Evolutionary conservation across 140 eudicot species (phyloP).

Genomic region (Oenanthe javanica): DNA sequence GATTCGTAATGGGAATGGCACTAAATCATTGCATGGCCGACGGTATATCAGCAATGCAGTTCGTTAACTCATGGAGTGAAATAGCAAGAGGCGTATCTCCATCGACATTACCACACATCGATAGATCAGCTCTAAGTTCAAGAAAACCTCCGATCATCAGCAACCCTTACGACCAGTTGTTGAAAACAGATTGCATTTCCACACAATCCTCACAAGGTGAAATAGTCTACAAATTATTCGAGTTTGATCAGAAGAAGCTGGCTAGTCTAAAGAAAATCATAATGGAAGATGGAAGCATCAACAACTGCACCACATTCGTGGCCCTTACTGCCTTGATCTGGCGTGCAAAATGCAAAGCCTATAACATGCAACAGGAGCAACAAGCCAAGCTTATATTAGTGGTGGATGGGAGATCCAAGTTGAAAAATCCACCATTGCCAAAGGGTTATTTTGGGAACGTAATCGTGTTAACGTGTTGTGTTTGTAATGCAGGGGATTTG

Average conservation of each 20-base stretch:
- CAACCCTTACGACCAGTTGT: neutral
- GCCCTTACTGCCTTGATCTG: conserved; percentile 10
- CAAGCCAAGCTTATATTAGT: conserved; percentile 11
- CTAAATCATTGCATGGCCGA: conserved; percentile 10
- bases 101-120: neutral
- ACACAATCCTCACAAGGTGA: neutral
- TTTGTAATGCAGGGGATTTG: conserved; percentile 12
- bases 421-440: conserved; percentile 9
- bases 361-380: neutral
- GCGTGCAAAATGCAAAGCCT: conserved; percentile 11
- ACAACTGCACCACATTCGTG: conserved; percentile 1
- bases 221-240: neutral
- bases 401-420: conserved; percentile 12
- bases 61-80: conserved; percentile 12
- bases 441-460: conserved; percentile 19
- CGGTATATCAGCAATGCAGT: conserved; percentile 12
- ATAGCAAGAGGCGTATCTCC: conserved; percentile 7
- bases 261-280: neutral
- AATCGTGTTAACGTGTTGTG: conserved; percentile 10
- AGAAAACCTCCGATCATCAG: conserved; percentile 9
- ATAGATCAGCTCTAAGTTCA: neutral
- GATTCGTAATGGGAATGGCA: conserved; percentile 17
- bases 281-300: conserved; percentile 5
- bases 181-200: neutral
- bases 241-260: conserved; percentile 5